Percentiles rank a stretch among this genome's conserved stretches.
phyloP scores from a whole-genome alignment of 257 asterid genomes.

The Nicotiana attenuata region DNA sequence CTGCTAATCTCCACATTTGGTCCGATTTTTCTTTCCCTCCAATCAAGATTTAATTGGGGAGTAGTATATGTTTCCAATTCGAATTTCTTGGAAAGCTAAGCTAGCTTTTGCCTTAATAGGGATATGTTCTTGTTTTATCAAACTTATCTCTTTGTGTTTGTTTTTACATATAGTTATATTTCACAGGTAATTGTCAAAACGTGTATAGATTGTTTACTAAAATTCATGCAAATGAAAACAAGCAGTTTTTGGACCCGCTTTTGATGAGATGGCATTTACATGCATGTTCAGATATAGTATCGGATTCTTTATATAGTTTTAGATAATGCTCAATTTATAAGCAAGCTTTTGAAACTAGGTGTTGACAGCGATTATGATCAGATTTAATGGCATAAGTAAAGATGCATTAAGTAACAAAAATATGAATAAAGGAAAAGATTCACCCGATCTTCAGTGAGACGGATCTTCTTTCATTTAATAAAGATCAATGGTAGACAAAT shows the following conservation, averaged over 20 bases:
- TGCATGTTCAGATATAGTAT: neutral
- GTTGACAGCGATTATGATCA: too few species aligned
- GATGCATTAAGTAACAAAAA: too few species aligned
- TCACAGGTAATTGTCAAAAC: neutral
- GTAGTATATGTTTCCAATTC: too few species aligned
- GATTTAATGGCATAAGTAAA: too few species aligned
- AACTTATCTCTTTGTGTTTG: neutral
- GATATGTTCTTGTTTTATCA: neutral
- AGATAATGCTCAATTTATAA: too few species aligned
- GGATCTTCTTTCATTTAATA: too few species aligned
- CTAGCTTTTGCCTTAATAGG: too few species aligned
- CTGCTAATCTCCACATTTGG: conserved; percentile 70
- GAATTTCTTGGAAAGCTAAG: too few species aligned
- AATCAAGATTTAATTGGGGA: neutral
- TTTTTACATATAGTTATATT: neutral
- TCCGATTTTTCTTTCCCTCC: conserved; percentile 26
- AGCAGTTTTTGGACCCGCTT: neutral
- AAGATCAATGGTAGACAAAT: too few species aligned
- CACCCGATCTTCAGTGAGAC: too few species aligned
- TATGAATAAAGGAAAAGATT: too few species aligned
- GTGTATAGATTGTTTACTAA: neutral
- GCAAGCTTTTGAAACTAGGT: too few species aligned
- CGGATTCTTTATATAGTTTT: neutral
- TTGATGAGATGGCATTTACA: neutral
- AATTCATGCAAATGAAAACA: neutral